A percentile compares a stretch with the other conserved stretches of the same genome.
Evolutionary conservation across 305 asterid species (phyloP).

Genomic region (Fraxinus floribunda): DNA sequence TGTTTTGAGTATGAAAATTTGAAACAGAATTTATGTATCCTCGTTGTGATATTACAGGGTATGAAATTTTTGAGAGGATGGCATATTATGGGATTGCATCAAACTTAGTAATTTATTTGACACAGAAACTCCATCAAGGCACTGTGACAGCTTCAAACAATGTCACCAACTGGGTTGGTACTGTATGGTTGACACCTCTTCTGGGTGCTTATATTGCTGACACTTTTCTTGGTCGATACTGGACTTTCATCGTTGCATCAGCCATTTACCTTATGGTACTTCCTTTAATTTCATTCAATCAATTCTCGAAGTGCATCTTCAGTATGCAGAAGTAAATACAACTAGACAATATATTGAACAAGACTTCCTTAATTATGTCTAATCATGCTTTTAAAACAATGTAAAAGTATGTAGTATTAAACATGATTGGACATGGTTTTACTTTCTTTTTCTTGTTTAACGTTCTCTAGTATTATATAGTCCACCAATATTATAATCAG

Average conservation of each 20-base stretch:
- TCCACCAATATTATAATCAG: neutral
- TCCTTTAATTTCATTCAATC: neutral
- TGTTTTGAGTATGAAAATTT: neutral
- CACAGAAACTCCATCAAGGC: slow-evolving; percentile 64
- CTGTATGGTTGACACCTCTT: slow-evolving; percentile 76
- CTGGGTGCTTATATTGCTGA: slow-evolving; percentile 77
- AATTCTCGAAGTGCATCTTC: neutral
- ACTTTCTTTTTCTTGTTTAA: neutral
- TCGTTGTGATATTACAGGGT: slow-evolving; percentile 36
- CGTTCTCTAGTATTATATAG: neutral
- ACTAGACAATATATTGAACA: neutral
- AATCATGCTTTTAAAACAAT: neutral
- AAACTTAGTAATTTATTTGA: slow-evolving; percentile 60
- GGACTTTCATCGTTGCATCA: slow-evolving; percentile 67
- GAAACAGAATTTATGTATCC: neutral
- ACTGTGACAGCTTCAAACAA: slow-evolving; percentile 63
- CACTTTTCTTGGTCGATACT: slow-evolving; percentile 65
- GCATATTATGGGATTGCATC: slow-evolving; percentile 72
- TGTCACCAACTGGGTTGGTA: slow-evolving; percentile 81
- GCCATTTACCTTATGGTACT: slow-evolving; percentile 52
- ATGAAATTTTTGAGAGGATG: slow-evolving; percentile 77
- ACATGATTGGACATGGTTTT: neutral
- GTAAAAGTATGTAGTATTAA: neutral
- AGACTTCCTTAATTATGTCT: no score
- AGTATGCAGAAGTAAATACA: neutral